These are phyloP conservation scores for Solanum virginianum DNA, from an alignment of 257 asterid genomes.

Conservation along the genomic window DNA sequence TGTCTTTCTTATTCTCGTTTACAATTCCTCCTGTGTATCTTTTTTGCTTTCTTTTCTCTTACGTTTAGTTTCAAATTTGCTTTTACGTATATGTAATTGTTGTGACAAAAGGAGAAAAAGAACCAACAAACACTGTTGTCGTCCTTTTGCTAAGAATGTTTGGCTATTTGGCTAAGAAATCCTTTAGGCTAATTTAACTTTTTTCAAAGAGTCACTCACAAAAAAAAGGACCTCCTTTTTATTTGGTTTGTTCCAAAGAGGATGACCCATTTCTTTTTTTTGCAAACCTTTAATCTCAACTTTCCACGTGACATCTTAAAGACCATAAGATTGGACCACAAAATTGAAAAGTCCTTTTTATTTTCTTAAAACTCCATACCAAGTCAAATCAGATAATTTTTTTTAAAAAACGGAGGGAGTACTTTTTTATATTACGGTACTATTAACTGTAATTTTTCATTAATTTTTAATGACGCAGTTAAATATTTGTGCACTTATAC, in stretches of 20 bases:
- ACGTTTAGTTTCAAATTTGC: background rate
- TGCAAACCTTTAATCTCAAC: too few relatives aligned
- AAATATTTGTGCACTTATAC: background rate
- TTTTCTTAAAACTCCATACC: too few relatives aligned
- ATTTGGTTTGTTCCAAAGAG: too few relatives aligned
- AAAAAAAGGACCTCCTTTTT: too few relatives aligned
- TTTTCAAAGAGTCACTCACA: too few relatives aligned
- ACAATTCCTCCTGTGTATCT: background rate
- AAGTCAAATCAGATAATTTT: too few relatives aligned
- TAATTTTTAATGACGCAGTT: background rate
- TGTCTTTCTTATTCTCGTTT: background rate
- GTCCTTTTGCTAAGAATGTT: background rate
- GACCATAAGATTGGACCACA: too few relatives aligned
- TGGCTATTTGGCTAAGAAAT: background rate
- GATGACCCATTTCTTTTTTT: too few relatives aligned
- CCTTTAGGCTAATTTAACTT: background rate
- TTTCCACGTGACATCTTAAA: too few relatives aligned
- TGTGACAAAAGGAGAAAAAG: background rate
- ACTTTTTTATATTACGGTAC: background rate
- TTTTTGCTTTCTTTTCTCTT: background rate
- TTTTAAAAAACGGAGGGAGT: background rate
- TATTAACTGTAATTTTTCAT: background rate
- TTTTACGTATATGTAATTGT: background rate
- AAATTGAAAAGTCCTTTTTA: too few relatives aligned
- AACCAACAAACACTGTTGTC: background rate